Evolutionary conservation across 257 asterid species (phyloP).

Genomic region (Paraleonurus japonicus): DNA sequence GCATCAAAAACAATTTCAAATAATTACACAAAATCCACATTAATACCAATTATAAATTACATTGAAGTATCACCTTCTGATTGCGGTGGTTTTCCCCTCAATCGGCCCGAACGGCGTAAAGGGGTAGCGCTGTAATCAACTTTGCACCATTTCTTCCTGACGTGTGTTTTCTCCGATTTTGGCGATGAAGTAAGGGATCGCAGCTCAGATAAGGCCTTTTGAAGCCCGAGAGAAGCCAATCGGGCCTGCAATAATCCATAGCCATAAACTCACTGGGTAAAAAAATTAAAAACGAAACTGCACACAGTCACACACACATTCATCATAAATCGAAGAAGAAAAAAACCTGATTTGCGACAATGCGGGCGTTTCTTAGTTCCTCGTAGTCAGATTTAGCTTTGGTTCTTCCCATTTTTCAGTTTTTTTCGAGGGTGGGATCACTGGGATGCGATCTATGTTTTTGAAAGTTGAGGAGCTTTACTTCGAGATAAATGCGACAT

Average conservation of each 20-base stretch:
- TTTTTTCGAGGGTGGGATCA: neutral
- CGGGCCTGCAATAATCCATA: constrained; percentile 45
- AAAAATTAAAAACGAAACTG: neutral
- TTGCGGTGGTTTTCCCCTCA: constrained; percentile 38
- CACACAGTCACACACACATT: neutral
- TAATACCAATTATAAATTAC: neutral
- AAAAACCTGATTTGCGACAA: constrained; percentile 61
- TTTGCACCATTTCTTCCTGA: constrained; percentile 34
- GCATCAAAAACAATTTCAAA: neutral
- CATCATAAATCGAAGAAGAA: neutral
- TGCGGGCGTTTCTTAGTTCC: constrained; percentile 57
- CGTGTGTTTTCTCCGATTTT: constrained; percentile 37
- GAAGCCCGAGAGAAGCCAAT: constrained; percentile 59
- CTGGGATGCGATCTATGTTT: neutral
- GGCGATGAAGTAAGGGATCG: constrained; percentile 43
- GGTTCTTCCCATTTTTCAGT: constrained; percentile 50
- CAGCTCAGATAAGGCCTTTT: constrained; percentile 54
- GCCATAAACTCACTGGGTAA: neutral
- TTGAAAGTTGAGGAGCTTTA: constrained; percentile 6
- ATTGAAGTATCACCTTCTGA: constrained; percentile 29
- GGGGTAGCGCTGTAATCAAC: constrained; percentile 43
- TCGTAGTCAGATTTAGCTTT: constrained; percentile 57
- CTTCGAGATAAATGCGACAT: neutral
- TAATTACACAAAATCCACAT: neutral
- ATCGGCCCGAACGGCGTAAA: constrained; percentile 70